Evolutionary conservation across 163 green algal species (phyloP).

Genomic region (Scenedesmus sp.): DNA sequence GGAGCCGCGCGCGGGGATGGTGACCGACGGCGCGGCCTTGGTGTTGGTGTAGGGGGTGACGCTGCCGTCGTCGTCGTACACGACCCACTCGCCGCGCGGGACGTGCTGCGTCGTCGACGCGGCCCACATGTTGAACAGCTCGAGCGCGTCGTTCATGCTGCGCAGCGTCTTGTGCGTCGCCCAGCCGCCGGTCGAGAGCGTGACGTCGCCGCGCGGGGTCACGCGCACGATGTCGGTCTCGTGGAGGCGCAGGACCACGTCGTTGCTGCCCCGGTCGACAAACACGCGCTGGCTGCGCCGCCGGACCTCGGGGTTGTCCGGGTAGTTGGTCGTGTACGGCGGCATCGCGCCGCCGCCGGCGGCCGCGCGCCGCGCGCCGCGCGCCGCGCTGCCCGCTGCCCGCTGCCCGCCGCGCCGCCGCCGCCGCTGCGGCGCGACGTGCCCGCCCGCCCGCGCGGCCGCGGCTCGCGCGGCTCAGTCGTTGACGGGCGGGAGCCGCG

Average conservation of each 20-base stretch:
- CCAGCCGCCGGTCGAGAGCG: slow-evolving; percentile 35
- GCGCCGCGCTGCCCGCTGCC: no score
- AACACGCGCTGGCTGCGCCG: slow-evolving; percentile 29
- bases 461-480: no score
- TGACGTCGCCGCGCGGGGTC: slow-evolving; percentile 30
- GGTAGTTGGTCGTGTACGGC: no score
- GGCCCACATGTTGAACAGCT: slow-evolving; percentile 37
- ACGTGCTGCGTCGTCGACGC: neutral
- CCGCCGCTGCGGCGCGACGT: no score
- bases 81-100: slow-evolving; percentile 17
- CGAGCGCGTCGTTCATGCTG: slow-evolving; percentile 43
- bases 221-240: slow-evolving; percentile 45
- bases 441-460: no score
- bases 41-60: slow-evolving; percentile 24
- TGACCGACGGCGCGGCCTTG: slow-evolving; percentile 8
- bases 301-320: slow-evolving; percentile 26
- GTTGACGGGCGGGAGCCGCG: no score
- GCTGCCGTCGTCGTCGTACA: slow-evolving; percentile 22
- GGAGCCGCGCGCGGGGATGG: neutral
- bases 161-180: slow-evolving; percentile 37
- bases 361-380: no score
- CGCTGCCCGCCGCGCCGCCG: no score
- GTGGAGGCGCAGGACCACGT: slow-evolving; percentile 42
- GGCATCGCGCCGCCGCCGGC: no score
- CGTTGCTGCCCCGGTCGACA: slow-evolving; percentile 31